A percentile compares a stretch with the other conserved stretches of the same genome.
These are phyloP conservation scores for Zygosaccharomyces gambellarensis DNA, from an alignment of 805 yeast genomes.

Conservation along the genomic window DNA sequence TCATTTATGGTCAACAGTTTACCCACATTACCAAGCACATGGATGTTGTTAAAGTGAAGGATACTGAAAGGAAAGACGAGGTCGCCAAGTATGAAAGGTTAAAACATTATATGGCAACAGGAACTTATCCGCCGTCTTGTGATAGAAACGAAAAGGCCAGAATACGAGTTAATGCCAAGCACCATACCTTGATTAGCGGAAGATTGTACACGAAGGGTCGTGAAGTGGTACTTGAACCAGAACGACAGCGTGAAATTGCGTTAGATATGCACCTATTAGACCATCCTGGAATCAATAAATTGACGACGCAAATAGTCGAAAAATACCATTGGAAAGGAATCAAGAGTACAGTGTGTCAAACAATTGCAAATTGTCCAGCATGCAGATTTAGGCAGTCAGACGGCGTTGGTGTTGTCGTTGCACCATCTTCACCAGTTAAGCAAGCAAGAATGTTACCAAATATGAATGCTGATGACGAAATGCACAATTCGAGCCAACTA, in stretches of 20 bases:
- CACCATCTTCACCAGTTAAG: conserved; percentile 17
- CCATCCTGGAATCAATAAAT: conserved; percentile 87
- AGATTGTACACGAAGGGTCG: conserved; percentile 30
- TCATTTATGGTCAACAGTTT: conserved; percentile 78
- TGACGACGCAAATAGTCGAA: conserved; percentile 72
- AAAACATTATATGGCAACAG: conserved; percentile 71
- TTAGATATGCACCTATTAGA: conserved; percentile 59
- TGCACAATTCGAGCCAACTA: conserved; percentile 20
- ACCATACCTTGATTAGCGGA: conserved; percentile 67
- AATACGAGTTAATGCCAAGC: conserved; percentile 65
- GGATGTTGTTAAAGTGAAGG: conserved; percentile 22
- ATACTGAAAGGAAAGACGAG: conserved; percentile 26
- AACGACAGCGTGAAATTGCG: conserved; percentile 69
- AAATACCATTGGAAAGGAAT: conserved; percentile 88
- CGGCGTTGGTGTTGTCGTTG: conserved; percentile 31
- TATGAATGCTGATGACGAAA: conserved; percentile 10
- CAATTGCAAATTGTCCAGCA: conserved; percentile 67
- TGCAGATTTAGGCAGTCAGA: conserved; percentile 51
- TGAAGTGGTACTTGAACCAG: conserved; percentile 43
- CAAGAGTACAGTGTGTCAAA: conserved; percentile 78
- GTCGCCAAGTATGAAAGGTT: conserved; percentile 66
- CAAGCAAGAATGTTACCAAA: conserved; percentile 30
- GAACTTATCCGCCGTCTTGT: conserved; percentile 78
- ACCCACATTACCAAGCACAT: conserved; percentile 41
- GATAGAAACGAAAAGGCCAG: conserved; percentile 86